Conservation (phyloP, 106 monocot genomes). For the Phalaenopsis equestris region DNA sequence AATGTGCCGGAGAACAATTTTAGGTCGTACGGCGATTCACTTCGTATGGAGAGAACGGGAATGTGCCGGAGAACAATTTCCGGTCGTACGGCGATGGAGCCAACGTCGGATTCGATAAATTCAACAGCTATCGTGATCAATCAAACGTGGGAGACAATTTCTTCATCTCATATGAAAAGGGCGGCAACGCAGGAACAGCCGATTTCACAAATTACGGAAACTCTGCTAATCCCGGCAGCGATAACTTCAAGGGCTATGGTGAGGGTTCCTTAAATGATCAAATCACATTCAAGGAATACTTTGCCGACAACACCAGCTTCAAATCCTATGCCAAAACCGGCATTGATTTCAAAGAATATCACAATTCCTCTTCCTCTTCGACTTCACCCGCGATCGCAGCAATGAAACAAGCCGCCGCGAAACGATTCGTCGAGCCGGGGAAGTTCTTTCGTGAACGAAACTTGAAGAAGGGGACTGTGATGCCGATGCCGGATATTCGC, state of each 20-base stretch:
- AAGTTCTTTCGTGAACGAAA: conserved; percentile 79
- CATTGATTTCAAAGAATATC: conserved; percentile 31
- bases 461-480: conserved; percentile 37
- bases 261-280: conserved; percentile 27
- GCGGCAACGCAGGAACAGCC: conserved; percentile 22
- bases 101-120: conserved; percentile 26
- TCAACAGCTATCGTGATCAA: conserved; percentile 57
- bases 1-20: conserved; percentile 87
- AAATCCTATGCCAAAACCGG: conserved; percentile 45
- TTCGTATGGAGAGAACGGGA: conserved; percentile 61
- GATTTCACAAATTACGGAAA: conserved; percentile 74
- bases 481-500: conserved; percentile 78
- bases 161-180: conserved; percentile 76
- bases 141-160: conserved; percentile 85
- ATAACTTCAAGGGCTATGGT: conserved; percentile 62
- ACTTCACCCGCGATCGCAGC: background rate
- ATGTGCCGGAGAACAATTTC: conserved; percentile 40
- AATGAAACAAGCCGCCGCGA: conserved; percentile 1
- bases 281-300: conserved; percentile 60
- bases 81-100: conserved; percentile 54
- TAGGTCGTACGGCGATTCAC: no score
- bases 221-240: conserved; percentile 67
- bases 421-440: conserved; percentile 71
- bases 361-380: conserved; percentile 21
- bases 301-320: conserved; percentile 45